These are phyloP conservation scores for Toxicodendron radicans DNA, from an alignment of 345 rosid species.

Conservation along the genomic window DNA sequence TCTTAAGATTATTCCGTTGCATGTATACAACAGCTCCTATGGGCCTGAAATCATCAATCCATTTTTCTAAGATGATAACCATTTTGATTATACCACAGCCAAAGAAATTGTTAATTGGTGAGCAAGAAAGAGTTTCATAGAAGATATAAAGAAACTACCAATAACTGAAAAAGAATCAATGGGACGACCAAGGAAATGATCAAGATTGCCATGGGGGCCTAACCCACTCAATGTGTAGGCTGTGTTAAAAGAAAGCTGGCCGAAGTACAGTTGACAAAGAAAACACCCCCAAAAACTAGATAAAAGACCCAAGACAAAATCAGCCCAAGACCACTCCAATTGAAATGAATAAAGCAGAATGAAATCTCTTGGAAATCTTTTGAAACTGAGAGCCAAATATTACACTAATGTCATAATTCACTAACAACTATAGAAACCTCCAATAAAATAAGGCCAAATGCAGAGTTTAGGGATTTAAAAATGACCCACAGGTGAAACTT, in stretches of 20 bases:
- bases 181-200: neutral
- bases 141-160: neutral
- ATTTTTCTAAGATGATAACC: slow-evolving; percentile 1
- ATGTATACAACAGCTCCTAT: slow-evolving; percentile 75
- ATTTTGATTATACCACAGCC: neutral
- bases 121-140: neutral
- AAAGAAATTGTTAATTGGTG: neutral
- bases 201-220: neutral
- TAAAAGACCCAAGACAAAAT: no score
- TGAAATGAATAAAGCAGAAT: no score
- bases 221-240: neutral
- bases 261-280: no score
- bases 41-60: slow-evolving; percentile 51
- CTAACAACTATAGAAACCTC: no score
- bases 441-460: no score
- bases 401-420: no score
- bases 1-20: slow-evolving; percentile 78
- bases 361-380: no score
- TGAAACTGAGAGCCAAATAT: no score
- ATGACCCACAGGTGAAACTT: no score
- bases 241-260: neutral
- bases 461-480: no score
- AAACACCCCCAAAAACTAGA: no score
- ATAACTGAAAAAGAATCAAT: neutral
- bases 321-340: no score